Conservation (phyloP, 176 grass and related monocot species). For the Lolium rigidum region DNA sequence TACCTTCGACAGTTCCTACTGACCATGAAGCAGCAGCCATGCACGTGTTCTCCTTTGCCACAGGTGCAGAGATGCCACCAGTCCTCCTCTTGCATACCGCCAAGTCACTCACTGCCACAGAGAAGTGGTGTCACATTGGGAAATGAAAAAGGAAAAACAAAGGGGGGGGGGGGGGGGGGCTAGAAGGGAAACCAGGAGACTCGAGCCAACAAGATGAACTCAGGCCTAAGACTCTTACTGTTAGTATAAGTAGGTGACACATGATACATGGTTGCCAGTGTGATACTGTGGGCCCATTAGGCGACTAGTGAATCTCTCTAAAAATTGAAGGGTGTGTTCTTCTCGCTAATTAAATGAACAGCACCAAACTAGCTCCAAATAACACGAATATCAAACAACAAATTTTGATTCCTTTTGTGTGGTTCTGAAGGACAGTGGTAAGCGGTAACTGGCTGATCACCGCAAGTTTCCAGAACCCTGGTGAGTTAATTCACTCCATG, state of each 20-base stretch:
- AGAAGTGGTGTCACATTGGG: slow-evolving; percentile 25
- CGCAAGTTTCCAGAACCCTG: neutral
- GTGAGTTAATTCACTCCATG: neutral
- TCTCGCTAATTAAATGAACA: neutral
- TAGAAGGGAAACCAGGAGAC: neutral
- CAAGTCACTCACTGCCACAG: slow-evolving; percentile 32
- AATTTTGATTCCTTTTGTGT: neutral
- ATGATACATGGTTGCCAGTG: neutral
- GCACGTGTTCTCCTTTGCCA: neutral
- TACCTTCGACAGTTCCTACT: neutral
- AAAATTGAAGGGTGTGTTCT: neutral
- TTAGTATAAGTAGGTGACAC: slow-evolving; percentile 6
- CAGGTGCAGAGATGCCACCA: neutral
- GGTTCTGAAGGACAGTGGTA: neutral
- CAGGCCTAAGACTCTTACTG: neutral
- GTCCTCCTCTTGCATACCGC: neutral
- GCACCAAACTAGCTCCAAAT: neutral
- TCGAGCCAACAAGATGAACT: neutral
- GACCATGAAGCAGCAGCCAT: neutral
- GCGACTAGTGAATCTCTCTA: neutral
- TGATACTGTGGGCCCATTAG: slow-evolving; percentile 7
- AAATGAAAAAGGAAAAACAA: neutral
- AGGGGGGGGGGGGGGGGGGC: no score
- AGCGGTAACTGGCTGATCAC: neutral
- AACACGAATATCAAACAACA: neutral